phyloP scores from a whole-genome alignment of 2,329 filamentous ascomycete genomes.

The Diplodia mutila region DNA sequence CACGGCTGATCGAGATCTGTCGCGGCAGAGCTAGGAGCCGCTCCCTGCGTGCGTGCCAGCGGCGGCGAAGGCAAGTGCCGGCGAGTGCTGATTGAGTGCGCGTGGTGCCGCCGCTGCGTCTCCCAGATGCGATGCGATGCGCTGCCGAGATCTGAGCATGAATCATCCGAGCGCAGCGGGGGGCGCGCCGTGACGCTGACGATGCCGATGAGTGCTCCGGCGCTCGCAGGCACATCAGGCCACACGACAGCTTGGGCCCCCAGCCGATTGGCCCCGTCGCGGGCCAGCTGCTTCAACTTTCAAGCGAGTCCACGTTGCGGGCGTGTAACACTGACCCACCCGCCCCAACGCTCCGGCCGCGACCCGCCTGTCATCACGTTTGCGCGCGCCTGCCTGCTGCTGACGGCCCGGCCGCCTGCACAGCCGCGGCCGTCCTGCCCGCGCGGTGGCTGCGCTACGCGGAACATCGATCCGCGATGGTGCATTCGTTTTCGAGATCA shows the following conservation, averaged over 20 bases:
- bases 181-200: slow-evolving; percentile 14
- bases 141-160: slow-evolving; percentile 20
- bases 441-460: neutral
- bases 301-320: slow-evolving; percentile 25
- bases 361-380: slow-evolving; percentile 19
- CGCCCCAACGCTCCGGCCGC: slow-evolving; percentile 14
- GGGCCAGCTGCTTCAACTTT: slow-evolving; percentile 19
- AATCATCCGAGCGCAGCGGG: slow-evolving; percentile 22
- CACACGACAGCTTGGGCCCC: slow-evolving; percentile 16
- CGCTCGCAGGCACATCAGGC: slow-evolving; percentile 9
- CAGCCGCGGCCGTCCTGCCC: neutral
- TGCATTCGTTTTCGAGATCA: slow-evolving; percentile 27
- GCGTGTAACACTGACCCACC: slow-evolving; percentile 8
- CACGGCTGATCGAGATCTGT: slow-evolving; percentile 23
- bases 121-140: slow-evolving; percentile 19
- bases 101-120: neutral
- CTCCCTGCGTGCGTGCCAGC: slow-evolving; percentile 22
- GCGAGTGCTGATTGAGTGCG: slow-evolving; percentile 4
- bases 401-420: neutral
- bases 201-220: slow-evolving; percentile 19
- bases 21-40: slow-evolving; percentile 20
- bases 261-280: slow-evolving; percentile 2
- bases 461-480: slow-evolving; percentile 19
- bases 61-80: slow-evolving; percentile 18
- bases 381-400: neutral